Conservation (phyloP, 129 eudicot species). For the Flaveria linearis region DNA sequence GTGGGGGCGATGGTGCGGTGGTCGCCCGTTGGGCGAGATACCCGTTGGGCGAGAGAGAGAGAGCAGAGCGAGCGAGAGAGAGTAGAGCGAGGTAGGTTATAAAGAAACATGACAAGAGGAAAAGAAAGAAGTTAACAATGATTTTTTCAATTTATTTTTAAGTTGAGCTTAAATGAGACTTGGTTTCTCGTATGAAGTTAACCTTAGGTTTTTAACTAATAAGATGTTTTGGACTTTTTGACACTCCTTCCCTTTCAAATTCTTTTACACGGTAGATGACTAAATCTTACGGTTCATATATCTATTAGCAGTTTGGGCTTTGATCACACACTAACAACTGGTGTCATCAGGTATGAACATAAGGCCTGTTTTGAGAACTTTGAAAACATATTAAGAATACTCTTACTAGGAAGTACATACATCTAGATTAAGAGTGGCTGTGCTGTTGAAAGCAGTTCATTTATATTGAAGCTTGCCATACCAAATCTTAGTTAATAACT, state of each 20-base stretch:
- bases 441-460: background rate
- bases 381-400: slow-evolving; percentile 2
- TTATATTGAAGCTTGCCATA: no score
- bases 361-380: background rate
- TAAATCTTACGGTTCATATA: slow-evolving; percentile 14
- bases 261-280: slow-evolving; percentile 7
- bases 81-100: no score
- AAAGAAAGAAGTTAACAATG: background rate
- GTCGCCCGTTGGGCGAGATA: no score
- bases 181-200: slow-evolving; percentile 9
- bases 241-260: slow-evolving; percentile 6
- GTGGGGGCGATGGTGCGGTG: no score
- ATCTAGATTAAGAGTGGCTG: background rate
- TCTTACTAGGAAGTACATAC: background rate
- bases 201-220: background rate
- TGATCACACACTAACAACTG: slow-evolving; percentile 98
- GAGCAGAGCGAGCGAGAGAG: no score
- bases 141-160: background rate
- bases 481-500: no score
- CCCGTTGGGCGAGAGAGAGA: no score
- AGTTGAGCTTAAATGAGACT: slow-evolving; percentile 9
- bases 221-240: background rate
- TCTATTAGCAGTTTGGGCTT: slow-evolving; percentile 87
- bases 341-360: slow-evolving; percentile 75
- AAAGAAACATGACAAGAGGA: background rate